Evolutionary conservation across 2,329 filamentous ascomycete species (phyloP), one percentile per base, ranked within the genome.

Genomic region (Tolypocladium endophyticum): DNA sequence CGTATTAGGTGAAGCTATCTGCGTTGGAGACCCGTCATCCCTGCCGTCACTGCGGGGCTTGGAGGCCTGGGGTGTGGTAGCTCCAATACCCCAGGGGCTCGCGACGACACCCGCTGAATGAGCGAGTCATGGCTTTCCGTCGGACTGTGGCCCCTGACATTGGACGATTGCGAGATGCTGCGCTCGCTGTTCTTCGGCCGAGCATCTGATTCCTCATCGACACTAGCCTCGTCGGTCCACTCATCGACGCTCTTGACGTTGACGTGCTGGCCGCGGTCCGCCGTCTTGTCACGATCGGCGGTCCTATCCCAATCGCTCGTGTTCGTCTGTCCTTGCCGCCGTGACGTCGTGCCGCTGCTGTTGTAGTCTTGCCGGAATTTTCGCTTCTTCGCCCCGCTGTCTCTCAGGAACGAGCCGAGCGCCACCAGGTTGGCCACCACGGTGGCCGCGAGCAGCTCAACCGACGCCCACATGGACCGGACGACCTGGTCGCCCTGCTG

Each of bases 381-480:
- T 60, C 82, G 81, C 74, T 95, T 96, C 79, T 97, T 97, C 45
- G 92, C 78, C 35, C 94, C 94, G 59, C 90, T 84, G 70, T 97
- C 93, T 18, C 93, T 85, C 35, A 97, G 86, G 69, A 97, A 97
- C 0, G 92, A 96, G 16, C 93, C 93, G 3, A 99, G 83, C 1
- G 97, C 89, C 28, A 97, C 81, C 4, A 88, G 87, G 71, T 97
- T 99, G 18, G 93, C 90, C 0, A 95, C 88, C 0, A 86, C 85
- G 0, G 92, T 90, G 5, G 94, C 92, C 56, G 93, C 92, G 1
- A 97, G 80, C 12, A 97, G 88, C 70, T 99, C 94, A n/a, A 95
- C 81, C 0, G 92, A 96, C 6, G 94, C 94, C 64, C 95, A 81
- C 1, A 97, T 83, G 0, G 93, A 95, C 52, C 94, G 89, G 65